Percentiles rank a stretch among this genome's conserved stretches.
These are phyloP conservation scores for Chalara sp. DNA, from an alignment of 2,329 filamentous ascomycete species.

Conservation along the genomic window DNA sequence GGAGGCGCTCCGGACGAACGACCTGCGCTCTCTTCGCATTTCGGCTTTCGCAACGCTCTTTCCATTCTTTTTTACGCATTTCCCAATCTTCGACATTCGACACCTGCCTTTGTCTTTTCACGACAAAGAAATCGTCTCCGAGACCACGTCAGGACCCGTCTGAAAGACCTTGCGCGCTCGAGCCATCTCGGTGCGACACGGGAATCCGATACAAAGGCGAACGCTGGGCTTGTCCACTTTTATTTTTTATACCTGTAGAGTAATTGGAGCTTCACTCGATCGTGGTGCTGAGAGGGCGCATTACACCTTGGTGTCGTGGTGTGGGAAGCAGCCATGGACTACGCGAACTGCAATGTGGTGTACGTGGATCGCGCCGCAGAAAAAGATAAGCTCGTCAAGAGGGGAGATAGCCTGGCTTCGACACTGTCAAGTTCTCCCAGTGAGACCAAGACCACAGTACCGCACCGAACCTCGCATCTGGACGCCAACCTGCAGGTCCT, in stretches of 20 bases:
- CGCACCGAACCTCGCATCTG: too few species aligned
- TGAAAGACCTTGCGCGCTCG: background rate
- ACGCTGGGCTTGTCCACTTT: background rate
- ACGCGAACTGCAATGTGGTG: constrained; percentile 35
- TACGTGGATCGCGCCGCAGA: constrained; percentile 35
- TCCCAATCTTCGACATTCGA: too few species aligned
- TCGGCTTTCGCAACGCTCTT: too few species aligned
- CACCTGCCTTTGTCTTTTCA: too few species aligned
- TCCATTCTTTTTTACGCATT: too few species aligned
- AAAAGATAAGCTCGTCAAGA: constrained; percentile 29
- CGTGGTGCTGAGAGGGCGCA: constrained; percentile 18
- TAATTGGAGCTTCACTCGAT: constrained; percentile 1
- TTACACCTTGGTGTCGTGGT: constrained; percentile 18
- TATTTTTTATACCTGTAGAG: background rate
- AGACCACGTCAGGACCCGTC: too few species aligned
- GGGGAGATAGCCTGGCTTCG: constrained; percentile 24
- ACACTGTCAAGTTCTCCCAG: constrained; percentile 15
- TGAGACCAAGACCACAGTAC: too few species aligned
- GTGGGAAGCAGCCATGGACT: constrained; percentile 31
- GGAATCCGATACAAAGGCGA: background rate
- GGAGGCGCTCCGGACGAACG: too few species aligned
- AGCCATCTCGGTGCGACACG: constrained; percentile 8
- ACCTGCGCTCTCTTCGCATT: too few species aligned
- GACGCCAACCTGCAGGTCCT: constrained; percentile 36
- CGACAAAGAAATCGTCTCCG: too few species aligned